Evolutionary conservation across 345 rosid species (phyloP), one percentile per base, ranked within the genome.

Genomic region (Populus tremula): DNA sequence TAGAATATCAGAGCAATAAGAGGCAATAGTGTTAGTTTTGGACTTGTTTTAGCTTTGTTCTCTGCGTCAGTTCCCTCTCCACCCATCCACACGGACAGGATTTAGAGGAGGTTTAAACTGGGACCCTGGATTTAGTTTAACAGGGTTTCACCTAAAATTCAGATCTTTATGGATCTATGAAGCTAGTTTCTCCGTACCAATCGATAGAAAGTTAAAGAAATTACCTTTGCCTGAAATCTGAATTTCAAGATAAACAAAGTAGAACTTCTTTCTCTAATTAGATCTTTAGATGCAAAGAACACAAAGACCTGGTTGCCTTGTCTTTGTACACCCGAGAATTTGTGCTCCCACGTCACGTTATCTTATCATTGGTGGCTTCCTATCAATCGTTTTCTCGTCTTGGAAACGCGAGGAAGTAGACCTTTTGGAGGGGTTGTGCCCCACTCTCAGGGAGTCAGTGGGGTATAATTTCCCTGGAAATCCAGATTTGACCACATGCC

Each of bases 1-100:
- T 93, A 94, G 90, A 94, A 94, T 18, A 94, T 94, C 63, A 95
- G 85, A 77, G 97, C 96, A 39, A 95, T 87, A 0, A 95, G 89
- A 43, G 99, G 99, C 79, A 90, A 82, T 3, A 91, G 67, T 18
- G 96, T 93, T 39, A 94, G 82, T 81, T 93, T 93, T 73, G 92
- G 97, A 35, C 69, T 87, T 72, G 87, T 61, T 81, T 82, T 79
- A 17, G 71, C 83, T 67, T 70, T 76, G 69, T 50, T 71, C 70
- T 82, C 39, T 8, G 50, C 86, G 72, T 88, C 85, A 84, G 65
- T 85, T 43, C 35, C 84, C 83, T 88, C 94, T 78, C 84, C 96
- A 83, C 92, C 94, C 97, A 92, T 94, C 87, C 78, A 83, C 73
- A 41, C 59, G 20, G 67, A 67, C 47, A 75, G 69, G 50, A 67